Evolutionary conservation across 352 stramenopile genomes (phyloP).

Genomic region (Phytophthora brassicae): DNA sequence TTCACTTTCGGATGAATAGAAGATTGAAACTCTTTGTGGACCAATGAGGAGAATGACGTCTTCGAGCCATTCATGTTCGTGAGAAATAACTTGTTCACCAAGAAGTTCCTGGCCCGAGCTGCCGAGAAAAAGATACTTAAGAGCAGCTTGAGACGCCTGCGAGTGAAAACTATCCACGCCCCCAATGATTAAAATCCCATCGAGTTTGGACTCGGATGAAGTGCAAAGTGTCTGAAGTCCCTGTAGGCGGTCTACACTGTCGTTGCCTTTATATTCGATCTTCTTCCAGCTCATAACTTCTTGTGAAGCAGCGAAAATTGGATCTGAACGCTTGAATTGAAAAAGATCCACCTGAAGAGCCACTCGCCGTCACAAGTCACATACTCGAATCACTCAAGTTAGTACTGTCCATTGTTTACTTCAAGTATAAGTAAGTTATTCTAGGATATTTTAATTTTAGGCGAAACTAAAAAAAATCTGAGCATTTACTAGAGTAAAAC

Average conservation of each 20-base stretch:
- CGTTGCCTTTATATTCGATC: conserved; percentile 53
- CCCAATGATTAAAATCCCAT: conserved; percentile 67
- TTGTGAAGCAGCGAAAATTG: neutral
- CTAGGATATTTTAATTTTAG: too few relatives aligned
- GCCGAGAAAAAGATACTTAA: conserved; percentile 81
- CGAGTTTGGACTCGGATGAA: conserved; percentile 18
- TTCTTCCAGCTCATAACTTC: conserved; percentile 54
- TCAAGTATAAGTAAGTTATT: too few relatives aligned
- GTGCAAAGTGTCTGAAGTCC: conserved; percentile 57
- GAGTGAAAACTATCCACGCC: conserved; percentile 74
- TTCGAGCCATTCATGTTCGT: conserved; percentile 66
- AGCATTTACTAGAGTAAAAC: too few relatives aligned
- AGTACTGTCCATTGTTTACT: too few relatives aligned
- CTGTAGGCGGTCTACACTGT: conserved; percentile 58
- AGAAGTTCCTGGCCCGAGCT: conserved; percentile 72
- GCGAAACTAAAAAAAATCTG: too few relatives aligned
- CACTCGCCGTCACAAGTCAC: conserved; percentile 8
- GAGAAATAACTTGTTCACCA: conserved; percentile 70
- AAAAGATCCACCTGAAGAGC: conserved; percentile 26
- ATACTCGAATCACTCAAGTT: neutral
- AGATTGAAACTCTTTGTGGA: conserved; percentile 42
- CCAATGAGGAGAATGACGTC: conserved; percentile 68
- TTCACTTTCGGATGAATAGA: conserved; percentile 71
- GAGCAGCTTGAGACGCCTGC: conserved; percentile 51
- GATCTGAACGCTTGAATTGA: conserved; percentile 11